phyloP scores from a whole-genome alignment of 441 rosid genomes.

The Eruca vesicaria region DNA sequence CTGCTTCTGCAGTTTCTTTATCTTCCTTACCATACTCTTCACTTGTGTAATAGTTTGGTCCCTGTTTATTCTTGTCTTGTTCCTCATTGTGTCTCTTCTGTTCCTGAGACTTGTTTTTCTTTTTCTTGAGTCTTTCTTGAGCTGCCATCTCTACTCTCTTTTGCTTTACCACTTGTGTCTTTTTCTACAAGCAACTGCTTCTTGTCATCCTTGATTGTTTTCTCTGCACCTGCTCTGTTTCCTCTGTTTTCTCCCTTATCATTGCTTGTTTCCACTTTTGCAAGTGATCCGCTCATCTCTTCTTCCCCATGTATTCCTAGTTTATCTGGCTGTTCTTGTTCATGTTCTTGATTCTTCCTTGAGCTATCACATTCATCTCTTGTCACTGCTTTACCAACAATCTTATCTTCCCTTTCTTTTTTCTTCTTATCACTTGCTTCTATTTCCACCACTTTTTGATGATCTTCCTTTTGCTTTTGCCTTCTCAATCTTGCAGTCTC shows the following conservation, averaged over 20 bases:
- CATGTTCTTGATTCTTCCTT: neutral
- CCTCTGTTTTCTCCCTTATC: neutral
- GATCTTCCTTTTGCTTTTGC: neutral
- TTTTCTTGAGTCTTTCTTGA: neutral
- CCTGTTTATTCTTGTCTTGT: neutral
- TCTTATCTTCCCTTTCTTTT: neutral
- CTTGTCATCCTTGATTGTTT: conserved; percentile 16
- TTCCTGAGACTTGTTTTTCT: neutral
- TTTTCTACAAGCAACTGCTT: neutral
- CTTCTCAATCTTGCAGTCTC: neutral
- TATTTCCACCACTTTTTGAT: neutral
- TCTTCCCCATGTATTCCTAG: neutral
- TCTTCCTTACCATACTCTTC: neutral
- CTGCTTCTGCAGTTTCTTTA: neutral
- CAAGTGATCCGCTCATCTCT: neutral
- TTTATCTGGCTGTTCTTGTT: neutral
- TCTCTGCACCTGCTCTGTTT: conserved; percentile 25
- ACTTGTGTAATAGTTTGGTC: neutral
- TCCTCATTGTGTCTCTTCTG: neutral
- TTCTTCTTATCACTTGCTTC: conserved; percentile 20
- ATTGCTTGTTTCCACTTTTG: conserved; percentile 5
- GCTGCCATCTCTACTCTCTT: conserved; percentile 2
- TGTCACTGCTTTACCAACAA: neutral
- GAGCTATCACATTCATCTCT: neutral
- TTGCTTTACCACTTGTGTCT: neutral